Evolutionary conservation across 805 yeast genomes (phyloP).

Genomic region (Suhomyces kilbournensis): DNA sequence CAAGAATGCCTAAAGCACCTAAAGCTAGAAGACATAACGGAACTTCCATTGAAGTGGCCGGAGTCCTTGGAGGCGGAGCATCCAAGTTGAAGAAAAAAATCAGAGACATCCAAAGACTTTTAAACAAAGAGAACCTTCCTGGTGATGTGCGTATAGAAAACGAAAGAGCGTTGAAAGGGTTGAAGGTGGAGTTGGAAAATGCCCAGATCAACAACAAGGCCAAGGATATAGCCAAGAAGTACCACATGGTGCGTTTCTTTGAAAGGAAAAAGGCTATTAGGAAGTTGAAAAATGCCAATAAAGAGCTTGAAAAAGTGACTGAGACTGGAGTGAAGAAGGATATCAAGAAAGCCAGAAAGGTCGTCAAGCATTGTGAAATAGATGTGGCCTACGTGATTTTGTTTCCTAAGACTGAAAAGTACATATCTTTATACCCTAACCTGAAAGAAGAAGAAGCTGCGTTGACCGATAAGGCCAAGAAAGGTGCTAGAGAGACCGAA

Average conservation of each 20-base stretch:
- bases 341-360: conserved; percentile 45
- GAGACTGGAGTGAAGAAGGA: conserved; percentile 34
- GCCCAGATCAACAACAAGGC: conserved; percentile 45
- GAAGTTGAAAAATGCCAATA: conserved; percentile 54
- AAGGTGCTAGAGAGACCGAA: conserved; percentile 42
- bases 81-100: conserved; percentile 77
- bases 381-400: conserved; percentile 73
- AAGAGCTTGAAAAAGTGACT: conserved; percentile 33
- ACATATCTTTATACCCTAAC: conserved; percentile 71
- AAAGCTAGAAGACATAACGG: conserved; percentile 16
- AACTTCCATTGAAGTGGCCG: conserved; percentile 25
- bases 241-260: conserved; percentile 91
- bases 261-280: conserved; percentile 84
- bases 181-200: conserved; percentile 54
- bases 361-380: conserved; percentile 53
- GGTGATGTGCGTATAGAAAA: conserved; percentile 65
- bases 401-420: conserved; percentile 78
- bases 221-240: conserved; percentile 60
- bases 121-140: conserved; percentile 58
- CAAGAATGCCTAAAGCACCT: conserved; percentile 17
- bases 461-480: conserved; percentile 31
- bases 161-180: conserved; percentile 70
- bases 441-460: conserved; percentile 23
- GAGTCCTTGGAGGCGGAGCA: conserved; percentile 30
- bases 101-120: conserved; percentile 76